Percentiles rank a stretch among this genome's conserved stretches.
Evolutionary conservation across 768 basidiomycete genomes (phyloP).

Genomic region (Amanita phalloides): DNA sequence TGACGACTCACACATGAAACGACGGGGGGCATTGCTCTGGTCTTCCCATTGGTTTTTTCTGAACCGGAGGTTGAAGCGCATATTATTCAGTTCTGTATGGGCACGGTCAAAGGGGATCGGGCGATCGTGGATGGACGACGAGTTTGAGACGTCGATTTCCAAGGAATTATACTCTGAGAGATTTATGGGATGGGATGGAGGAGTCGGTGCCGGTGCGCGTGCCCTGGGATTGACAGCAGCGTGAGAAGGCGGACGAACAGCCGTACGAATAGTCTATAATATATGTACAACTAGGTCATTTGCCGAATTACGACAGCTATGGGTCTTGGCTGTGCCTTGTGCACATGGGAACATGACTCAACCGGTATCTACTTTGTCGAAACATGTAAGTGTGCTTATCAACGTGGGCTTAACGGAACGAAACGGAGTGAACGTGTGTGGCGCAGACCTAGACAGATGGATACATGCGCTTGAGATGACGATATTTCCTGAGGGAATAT

Average conservation of each 20-base stretch:
- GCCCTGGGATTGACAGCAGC: conserved; percentile 49
- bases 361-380: no score
- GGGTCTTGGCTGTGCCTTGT: no score
- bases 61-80: conserved; percentile 84
- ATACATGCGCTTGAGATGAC: conserved; percentile 70
- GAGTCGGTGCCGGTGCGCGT: conserved; percentile 69
- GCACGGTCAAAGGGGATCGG: conserved; percentile 59
- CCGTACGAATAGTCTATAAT: neutral
- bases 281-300: neutral
- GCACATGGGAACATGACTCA: no score
- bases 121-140: conserved; percentile 35
- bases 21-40: conserved; percentile 82
- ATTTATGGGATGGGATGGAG: conserved; percentile 76
- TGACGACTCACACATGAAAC: conserved; percentile 35
- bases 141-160: conserved; percentile 13
- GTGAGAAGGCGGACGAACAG: neutral
- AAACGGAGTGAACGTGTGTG: neutral
- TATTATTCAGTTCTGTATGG: conserved; percentile 90
- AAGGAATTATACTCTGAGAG: conserved; percentile 39
- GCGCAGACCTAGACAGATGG: neutral
- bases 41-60: conserved; percentile 97
- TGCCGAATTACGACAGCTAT: neutral
- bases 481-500: conserved; percentile 76
- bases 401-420: neutral
- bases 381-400: no score